A percentile compares a stretch with the other conserved stretches of the same genome.
These are phyloP conservation scores for Aspergillus bridgeri DNA, from an alignment of 495 filamentous ascomycete species.

Conservation along the genomic window DNA sequence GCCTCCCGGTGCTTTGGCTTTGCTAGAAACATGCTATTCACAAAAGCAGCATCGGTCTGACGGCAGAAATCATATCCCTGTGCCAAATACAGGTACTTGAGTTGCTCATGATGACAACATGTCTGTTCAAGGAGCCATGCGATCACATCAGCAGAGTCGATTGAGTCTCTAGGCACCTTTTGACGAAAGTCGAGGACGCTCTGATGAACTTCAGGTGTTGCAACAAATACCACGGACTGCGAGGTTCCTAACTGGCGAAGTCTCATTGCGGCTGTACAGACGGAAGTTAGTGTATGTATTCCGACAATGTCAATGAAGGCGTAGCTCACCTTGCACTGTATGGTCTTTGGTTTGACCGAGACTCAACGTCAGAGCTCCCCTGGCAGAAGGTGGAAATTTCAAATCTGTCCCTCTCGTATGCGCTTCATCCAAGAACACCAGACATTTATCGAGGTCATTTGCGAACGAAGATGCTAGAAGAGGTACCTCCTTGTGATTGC, in stretches of 20 bases:
- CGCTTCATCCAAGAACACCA: slow-evolving; percentile 72
- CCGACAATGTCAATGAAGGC: no score
- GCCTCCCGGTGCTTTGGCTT: slow-evolving; percentile 26
- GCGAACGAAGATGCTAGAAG: slow-evolving; percentile 58
- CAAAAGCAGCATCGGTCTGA: slow-evolving; percentile 22
- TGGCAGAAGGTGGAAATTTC: slow-evolving; percentile 53
- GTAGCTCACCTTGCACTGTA: slow-evolving; percentile 65
- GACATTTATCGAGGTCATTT: slow-evolving; percentile 54
- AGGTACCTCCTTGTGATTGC: slow-evolving; percentile 38
- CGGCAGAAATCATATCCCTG: slow-evolving; percentile 56
- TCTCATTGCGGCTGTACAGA: slow-evolving; percentile 58
- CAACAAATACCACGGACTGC: slow-evolving; percentile 60
- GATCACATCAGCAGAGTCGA: slow-evolving; percentile 52
- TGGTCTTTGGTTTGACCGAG: slow-evolving; percentile 64
- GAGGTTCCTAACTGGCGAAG: slow-evolving; percentile 53
- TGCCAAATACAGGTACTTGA: slow-evolving; percentile 52
- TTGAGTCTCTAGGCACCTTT: slow-evolving; percentile 1
- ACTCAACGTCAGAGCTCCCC: slow-evolving; percentile 66
- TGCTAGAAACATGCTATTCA: slow-evolving; percentile 28
- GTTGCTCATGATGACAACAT: slow-evolving; percentile 51
- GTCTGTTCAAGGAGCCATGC: slow-evolving; percentile 61
- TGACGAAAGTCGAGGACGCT: slow-evolving; percentile 39
- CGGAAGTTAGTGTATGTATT: no score
- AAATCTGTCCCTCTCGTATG: slow-evolving; percentile 76
- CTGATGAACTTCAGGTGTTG: slow-evolving; percentile 57